Conservation (phyloP, 2,329 filamentous ascomycete genomes). For the Sporothrix sp. region DNA sequence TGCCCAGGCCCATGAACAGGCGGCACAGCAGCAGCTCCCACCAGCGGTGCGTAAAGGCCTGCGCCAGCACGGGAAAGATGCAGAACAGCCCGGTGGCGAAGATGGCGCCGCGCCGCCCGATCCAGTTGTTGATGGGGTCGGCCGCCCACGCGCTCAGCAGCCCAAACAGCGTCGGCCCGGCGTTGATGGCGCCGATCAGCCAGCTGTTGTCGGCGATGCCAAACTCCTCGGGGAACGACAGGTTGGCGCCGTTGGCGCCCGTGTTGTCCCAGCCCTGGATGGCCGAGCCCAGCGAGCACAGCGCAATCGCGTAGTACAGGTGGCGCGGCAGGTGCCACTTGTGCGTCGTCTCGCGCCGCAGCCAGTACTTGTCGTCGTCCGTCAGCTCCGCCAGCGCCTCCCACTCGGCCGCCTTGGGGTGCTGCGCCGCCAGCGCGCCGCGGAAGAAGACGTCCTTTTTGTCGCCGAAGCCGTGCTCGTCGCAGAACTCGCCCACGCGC, state of each 20-base stretch:
- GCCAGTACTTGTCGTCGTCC: conserved; percentile 38
- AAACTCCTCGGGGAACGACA: conserved; percentile 35
- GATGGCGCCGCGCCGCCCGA: conserved; percentile 33
- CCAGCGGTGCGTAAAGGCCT: conserved; percentile 56
- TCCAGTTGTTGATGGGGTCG: conserved; percentile 34
- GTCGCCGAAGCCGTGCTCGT: conserved; percentile 5
- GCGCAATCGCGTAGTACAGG: conserved; percentile 12
- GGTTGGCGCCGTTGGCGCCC: conserved; percentile 38
- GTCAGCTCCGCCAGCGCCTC: conserved; percentile 40
- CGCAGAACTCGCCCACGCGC: conserved; percentile 5
- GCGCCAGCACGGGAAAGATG: conserved; percentile 51
- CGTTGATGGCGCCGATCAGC: conserved; percentile 1
- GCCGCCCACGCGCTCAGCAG: conserved; percentile 44
- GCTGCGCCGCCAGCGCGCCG: conserved; percentile 67
- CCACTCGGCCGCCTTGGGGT: conserved; percentile 42
- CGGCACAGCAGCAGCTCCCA: conserved; percentile 56
- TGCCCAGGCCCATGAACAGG: conserved; percentile 58
- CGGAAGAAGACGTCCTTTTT: conserved; percentile 41
- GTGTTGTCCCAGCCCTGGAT: conserved; percentile 23
- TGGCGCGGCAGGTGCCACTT: conserved; percentile 22
- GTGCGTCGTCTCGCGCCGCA: conserved; percentile 39
- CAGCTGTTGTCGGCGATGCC: conserved; percentile 28
- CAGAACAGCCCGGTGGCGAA: conserved; percentile 31
- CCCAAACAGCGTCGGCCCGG: conserved; percentile 22
- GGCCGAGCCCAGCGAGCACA: conserved; percentile 36